Evolutionary conservation across 2,329 filamentous ascomycete genomes (phyloP), one percentile per base, ranked within the genome.

Genomic region (Cladophialophora immunda): DNA sequence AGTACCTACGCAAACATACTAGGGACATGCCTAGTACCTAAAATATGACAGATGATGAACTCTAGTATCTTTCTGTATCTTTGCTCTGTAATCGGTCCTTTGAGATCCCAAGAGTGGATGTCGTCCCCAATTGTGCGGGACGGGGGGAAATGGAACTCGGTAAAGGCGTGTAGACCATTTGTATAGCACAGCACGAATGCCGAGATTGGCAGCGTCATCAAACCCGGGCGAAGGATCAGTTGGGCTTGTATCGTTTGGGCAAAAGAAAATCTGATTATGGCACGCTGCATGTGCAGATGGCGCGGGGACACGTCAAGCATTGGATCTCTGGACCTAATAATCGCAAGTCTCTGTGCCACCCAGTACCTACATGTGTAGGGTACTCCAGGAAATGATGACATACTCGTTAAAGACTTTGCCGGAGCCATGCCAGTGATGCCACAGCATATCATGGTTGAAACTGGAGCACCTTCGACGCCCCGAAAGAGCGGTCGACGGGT

Each of bases 241-340:
- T 50, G 11, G 17, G 22, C 19, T 50, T 25, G 22, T 50, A 30
- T 22, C 1, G 15, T 7, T 13, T n/a, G 8, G 15, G 27, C 25
- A 30, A 50, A 17, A 15, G n/a, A 13, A 19, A 22, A 45, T 13
- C 25, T 53, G 58, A 54, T 61, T 54, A 36, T 61, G 58, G 47
- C 58, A 53, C 15, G 45, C n/a, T 54, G 30, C 58, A 61, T 61
- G 13, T 53, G 58, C 58, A 61, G 22, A 53, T 53, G 32, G 47
- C 41, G 47, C 41, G 47, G 11, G 13, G 58, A 53, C 38, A 50
- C 22, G 8, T 25, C 56, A 58, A 30, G 13, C 22, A 19, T 30
- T 30, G n/a, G n/a, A n/a, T n/a, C n/a, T n/a, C n/a, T n/a, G n/a
- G n/a, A n/a, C n/a, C n/a, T n/a, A n/a, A n/a, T n/a, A n/a, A n/a